Base-by-base conservation (phyloP, 345 rosid species). In the Mercurialis annua region DNA sequence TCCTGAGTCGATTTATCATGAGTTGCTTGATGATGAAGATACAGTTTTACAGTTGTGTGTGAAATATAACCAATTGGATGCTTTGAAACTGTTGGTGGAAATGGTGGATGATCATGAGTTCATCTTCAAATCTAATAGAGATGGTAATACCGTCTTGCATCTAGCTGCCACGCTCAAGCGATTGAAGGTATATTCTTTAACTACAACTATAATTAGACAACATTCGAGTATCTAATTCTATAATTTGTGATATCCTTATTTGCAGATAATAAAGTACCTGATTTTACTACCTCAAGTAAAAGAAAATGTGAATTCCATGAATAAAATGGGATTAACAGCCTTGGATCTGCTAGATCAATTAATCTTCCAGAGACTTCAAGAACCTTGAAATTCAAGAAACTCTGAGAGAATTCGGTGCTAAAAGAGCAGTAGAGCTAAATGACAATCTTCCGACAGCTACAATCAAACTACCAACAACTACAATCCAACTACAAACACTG, bases 61-160 rank as follows among this genome's bases (percentile, higher is more conserved):
- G 5, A 44, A 62, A 29, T 62, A 62, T 62, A 40, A 46, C 38
- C 66, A 62, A 16, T 26, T 62, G 9, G 54, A 62, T 1, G 66
- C 54, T 62, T 9, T 62, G 31, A 62, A 46, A 33, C 6, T 62
- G 31, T 62, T 62, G 40, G 40, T 58, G 6, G 24, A 36, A 10
- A 9, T 27, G 24, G 26, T 27, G 1, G 7, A 14, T 8, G 66
- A 10, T 40, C 20, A 24, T 62, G 52, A 44, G 16, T 3, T 46
- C 17, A 1, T 62, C 40, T 44, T 44, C 3, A 16, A 33, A 52
- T 5, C 0, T 10, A 52, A 52, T 29, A 10, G 0, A 17, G 40
- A 29, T 26, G 54, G 66, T 38, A 62, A 62, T 30, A 27, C 66
- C 23, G 46, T 46, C 66, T 29, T 44, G 54, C 66, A 62, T 42